Evolutionary conservation across 2,329 filamentous ascomycete species (phyloP), one percentile per base, ranked within the genome.

Genomic region (Didymella keratinophila): DNA sequence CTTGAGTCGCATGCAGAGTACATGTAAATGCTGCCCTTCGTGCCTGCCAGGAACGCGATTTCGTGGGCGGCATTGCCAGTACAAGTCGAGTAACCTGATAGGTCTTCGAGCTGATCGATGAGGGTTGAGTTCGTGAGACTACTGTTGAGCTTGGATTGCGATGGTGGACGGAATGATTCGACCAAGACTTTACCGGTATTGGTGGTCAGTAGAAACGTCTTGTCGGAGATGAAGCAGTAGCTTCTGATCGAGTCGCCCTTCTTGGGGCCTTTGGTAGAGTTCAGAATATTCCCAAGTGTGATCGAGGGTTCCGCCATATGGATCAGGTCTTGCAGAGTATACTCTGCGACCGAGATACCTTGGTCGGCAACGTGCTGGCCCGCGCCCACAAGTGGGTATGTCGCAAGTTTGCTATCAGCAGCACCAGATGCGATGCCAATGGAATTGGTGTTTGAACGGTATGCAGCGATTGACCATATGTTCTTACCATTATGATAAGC

Each of bases 401-500:
- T 60, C 9, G 74, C 73, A 42, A 90, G 79, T 30, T 83, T 82
- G 16, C 93, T 89, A 76, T 99, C 95, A 11, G 91, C 89, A n/a
- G 92, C 95, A 12, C 95, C 95, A 2, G 64, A 66, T 23, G 67
- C 53, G 9, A 75, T 60, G 10, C 64, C 56, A 25, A 62, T 57
- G 11, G 48, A n/a, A 20, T 58, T 59, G 30, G 50, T 27, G 2
- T 42, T 12, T 32, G 48, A 34, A 11, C 42, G 30, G 18, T 51
- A 61, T 1, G 71, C 52, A 10, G 61, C 50, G 57, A 69, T 51
- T 0, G 93, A 88, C 93, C 94, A 98, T 7, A 98, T 87, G 71
- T 97, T 93, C 76, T 97, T 99, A 7, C 95, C 95, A 32, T 81
- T 83, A 72, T 98, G 93, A 59, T 87, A 85, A 2, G 84, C 81